Conservation (phyloP, 2,329 filamentous ascomycete genomes). For the Diaporthe sp. region DNA sequence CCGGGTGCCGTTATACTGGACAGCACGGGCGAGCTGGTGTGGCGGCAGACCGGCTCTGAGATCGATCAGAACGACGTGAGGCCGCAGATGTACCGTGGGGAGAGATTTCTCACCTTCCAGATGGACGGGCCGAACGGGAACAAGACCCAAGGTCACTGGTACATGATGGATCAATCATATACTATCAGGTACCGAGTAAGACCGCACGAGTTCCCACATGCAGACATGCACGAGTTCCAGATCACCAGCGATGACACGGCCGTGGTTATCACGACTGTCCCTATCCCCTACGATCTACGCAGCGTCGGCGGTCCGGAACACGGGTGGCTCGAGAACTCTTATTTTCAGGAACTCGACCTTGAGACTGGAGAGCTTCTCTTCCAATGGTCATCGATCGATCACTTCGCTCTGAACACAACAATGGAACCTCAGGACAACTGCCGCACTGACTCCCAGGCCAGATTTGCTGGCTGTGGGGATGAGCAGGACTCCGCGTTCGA, state of each 20-base stretch:
- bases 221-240: conserved; percentile 59
- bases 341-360: conserved; percentile 57
- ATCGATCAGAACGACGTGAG: conserved; percentile 42
- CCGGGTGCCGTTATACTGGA: conserved; percentile 47
- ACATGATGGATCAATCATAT: conserved; percentile 42
- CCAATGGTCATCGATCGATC: conserved; percentile 48
- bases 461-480: conserved; percentile 40
- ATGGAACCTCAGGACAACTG: conserved; percentile 42
- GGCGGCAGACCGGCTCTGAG: conserved; percentile 44
- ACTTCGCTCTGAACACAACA: conserved; percentile 34
- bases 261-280: conserved; percentile 58
- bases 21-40: conserved; percentile 46
- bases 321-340: conserved; percentile 52
- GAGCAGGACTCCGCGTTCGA: conserved; percentile 48
- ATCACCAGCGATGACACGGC: conserved; percentile 57
- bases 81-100: conserved; percentile 51
- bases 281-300: conserved; percentile 49
- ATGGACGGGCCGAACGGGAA: conserved; percentile 40
- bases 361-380: conserved; percentile 55
- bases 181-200: conserved; percentile 34
- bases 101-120: conserved; percentile 54
- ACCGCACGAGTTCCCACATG: conserved; percentile 49
- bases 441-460: conserved; percentile 31
- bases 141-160: conserved; percentile 36
- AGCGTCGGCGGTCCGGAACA: conserved; percentile 50